These are phyloP conservation scores for Dactylonectria estremocensis DNA, from an alignment of 2,329 filamentous ascomycete genomes.

Conservation along the genomic window DNA sequence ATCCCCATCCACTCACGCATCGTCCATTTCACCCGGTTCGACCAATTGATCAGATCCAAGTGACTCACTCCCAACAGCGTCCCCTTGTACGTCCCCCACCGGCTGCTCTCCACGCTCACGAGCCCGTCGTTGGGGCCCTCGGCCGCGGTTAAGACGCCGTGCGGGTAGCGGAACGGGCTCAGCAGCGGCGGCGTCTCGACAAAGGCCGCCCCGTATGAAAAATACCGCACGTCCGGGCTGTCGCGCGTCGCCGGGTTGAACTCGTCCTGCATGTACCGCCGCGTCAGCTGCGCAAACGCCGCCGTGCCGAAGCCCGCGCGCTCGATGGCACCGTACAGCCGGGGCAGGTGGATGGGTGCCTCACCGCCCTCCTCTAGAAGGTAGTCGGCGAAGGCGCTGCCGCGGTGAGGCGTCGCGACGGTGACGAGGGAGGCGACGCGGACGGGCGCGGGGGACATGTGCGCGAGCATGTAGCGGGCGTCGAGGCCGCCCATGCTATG, in stretches of 20 bases:
- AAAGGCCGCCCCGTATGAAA: conserved; percentile 71
- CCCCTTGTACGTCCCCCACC: conserved; percentile 76
- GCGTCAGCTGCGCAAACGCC: conserved; percentile 74
- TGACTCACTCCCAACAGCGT: conserved; percentile 75
- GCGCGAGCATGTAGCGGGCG: conserved; percentile 76
- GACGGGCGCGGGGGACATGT: conserved; percentile 63
- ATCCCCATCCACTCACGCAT: conserved; percentile 68
- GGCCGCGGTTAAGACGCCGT: conserved; percentile 62
- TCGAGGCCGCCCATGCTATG: conserved; percentile 80
- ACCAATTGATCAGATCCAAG: conserved; percentile 79
- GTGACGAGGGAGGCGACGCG: conserved; percentile 68
- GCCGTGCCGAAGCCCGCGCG: conserved; percentile 69
- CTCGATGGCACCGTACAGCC: conserved; percentile 66
- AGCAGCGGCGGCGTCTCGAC: conserved; percentile 67
- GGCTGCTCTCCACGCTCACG: conserved; percentile 75
- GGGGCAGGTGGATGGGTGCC: conserved; percentile 64
- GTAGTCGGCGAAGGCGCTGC: conserved; percentile 70
- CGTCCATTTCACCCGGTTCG: conserved; percentile 71
- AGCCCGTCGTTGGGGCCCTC: conserved; percentile 77
- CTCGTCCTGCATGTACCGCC: conserved; percentile 68
- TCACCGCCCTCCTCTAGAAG: conserved; percentile 61
- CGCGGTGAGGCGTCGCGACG: conserved; percentile 69
- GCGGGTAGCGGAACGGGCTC: conserved; percentile 74
- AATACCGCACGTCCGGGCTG: conserved; percentile 68
- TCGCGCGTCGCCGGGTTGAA: conserved; percentile 74